Evolutionary conservation across 176 grass and related monocot genomes (phyloP).

Genomic region (Tillandsia fasciculata): DNA sequence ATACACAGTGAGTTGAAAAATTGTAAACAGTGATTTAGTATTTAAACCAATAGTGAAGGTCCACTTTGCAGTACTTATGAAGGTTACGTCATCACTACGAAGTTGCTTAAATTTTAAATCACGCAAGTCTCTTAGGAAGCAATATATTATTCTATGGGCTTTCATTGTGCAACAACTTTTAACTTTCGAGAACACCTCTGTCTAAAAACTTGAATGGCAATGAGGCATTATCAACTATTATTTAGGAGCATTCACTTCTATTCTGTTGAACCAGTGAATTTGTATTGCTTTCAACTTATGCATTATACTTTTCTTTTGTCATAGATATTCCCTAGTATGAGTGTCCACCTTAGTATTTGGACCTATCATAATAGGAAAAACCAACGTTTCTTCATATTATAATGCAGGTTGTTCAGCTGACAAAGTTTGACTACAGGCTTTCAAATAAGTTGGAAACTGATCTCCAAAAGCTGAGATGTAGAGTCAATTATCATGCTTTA

Average conservation of each 20-base stretch:
- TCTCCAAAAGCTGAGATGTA: slow-evolving; percentile 81
- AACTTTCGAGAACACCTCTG: too few relatives aligned
- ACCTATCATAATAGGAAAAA: neutral
- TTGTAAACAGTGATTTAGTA: too few relatives aligned
- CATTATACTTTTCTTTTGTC: neutral
- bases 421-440: slow-evolving; percentile 77
- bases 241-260: neutral
- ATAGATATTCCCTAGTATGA: neutral
- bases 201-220: neutral
- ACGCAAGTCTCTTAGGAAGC: too few relatives aligned
- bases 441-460: slow-evolving; percentile 68
- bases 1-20: too few relatives aligned
- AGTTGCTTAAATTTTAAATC: too few relatives aligned
- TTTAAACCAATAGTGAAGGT: too few relatives aligned
- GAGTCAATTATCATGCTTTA: slow-evolving; percentile 87
- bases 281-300: neutral
- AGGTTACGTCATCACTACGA: too few relatives aligned
- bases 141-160: too few relatives aligned
- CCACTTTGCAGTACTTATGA: too few relatives aligned
- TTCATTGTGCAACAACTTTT: too few relatives aligned
- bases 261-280: neutral
- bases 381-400: neutral
- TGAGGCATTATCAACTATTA: neutral
- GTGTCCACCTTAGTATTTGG: neutral
- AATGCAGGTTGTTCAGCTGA: slow-evolving; percentile 70